These are phyloP conservation scores for Paradendryphiella salina DNA, from an alignment of 2,329 filamentous ascomycete genomes.

Conservation along the genomic window DNA sequence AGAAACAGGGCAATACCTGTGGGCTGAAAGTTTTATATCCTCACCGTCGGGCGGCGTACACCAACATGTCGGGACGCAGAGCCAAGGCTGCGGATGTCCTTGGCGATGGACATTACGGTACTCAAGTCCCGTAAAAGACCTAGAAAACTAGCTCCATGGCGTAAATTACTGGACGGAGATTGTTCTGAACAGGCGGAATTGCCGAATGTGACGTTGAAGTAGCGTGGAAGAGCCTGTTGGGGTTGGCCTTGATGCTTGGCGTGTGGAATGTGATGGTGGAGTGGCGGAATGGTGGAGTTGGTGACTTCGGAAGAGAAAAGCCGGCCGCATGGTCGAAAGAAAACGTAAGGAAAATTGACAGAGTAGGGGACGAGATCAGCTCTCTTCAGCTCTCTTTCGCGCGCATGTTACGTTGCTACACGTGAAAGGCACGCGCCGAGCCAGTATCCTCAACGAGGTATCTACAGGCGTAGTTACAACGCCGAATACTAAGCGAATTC, in stretches of 20 bases:
- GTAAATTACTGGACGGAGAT: slow-evolving; percentile 9
- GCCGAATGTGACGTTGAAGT: slow-evolving; percentile 7
- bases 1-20: not conserved
- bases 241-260: slow-evolving; percentile 2
- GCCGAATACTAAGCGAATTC: not conserved
- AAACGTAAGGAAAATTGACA: not conserved
- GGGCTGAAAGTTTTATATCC: slow-evolving; percentile 17
- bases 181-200: not conserved
- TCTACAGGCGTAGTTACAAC: not conserved
- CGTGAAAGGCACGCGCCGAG: not conserved
- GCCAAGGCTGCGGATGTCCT: slow-evolving; percentile 32
- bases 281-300: slow-evolving; percentile 3
- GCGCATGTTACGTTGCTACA: too few relatives aligned
- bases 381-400: not conserved
- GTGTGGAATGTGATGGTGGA: slow-evolving; percentile 3
- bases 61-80: slow-evolving; percentile 15
- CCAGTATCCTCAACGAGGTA: not conserved
- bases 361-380: not conserved
- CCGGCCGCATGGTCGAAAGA: not conserved
- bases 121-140: slow-evolving; percentile 22
- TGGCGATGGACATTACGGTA: slow-evolving; percentile 34
- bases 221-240: slow-evolving; percentile 11
- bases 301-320: slow-evolving; percentile 2
- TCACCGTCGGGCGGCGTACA: slow-evolving; percentile 3
- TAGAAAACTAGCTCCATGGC: slow-evolving; percentile 12